phyloP scores from a whole-genome alignment of 495 filamentous ascomycete species.

The Filosporella fistucella region DNA sequence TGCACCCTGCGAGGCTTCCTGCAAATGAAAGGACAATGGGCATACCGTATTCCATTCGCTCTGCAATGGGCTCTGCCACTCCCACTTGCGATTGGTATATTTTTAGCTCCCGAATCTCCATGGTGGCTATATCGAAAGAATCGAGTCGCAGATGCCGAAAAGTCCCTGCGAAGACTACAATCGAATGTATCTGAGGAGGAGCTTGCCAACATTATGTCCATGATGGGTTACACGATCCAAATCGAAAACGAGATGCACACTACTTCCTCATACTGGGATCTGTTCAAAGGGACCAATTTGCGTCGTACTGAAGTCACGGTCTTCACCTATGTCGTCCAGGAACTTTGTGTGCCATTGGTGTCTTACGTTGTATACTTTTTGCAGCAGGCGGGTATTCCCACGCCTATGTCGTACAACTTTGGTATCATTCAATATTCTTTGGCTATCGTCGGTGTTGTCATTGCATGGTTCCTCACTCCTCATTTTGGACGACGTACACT shows the following conservation, averaged over 20 bases:
- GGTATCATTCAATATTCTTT: slow-evolving; percentile 1
- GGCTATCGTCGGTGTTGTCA: slow-evolving; percentile 30
- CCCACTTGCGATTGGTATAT: slow-evolving; percentile 32
- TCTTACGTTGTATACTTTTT: slow-evolving; percentile 67
- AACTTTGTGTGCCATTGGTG: slow-evolving; percentile 64
- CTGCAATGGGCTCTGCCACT: slow-evolving; percentile 40
- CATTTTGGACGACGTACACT: slow-evolving; percentile 11
- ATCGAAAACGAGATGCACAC: slow-evolving; percentile 43
- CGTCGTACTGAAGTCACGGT: slow-evolving; percentile 66
- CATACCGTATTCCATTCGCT: slow-evolving; percentile 6
- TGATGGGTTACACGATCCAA: slow-evolving; percentile 50
- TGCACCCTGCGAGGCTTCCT: slow-evolving; percentile 40
- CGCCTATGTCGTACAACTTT: slow-evolving; percentile 18
- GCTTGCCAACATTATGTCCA: slow-evolving; percentile 13
- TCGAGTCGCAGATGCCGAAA: slow-evolving; percentile 40
- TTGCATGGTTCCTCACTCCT: slow-evolving; percentile 22
- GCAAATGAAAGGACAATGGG: not conserved
- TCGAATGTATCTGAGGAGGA: slow-evolving; percentile 48
- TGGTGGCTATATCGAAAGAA: slow-evolving; percentile 55
- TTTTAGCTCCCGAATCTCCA: slow-evolving; percentile 42
- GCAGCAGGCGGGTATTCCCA: slow-evolving; percentile 57
- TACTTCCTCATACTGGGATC: slow-evolving; percentile 44
- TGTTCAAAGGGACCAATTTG: slow-evolving; percentile 60
- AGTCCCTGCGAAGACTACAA: slow-evolving; percentile 36
- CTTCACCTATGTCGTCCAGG: slow-evolving; percentile 66